Percentiles rank a stretch among this genome's conserved stretches.
Conservation (phyloP, 345 rosid genomes). For the Populus ilicifolia region DNA sequence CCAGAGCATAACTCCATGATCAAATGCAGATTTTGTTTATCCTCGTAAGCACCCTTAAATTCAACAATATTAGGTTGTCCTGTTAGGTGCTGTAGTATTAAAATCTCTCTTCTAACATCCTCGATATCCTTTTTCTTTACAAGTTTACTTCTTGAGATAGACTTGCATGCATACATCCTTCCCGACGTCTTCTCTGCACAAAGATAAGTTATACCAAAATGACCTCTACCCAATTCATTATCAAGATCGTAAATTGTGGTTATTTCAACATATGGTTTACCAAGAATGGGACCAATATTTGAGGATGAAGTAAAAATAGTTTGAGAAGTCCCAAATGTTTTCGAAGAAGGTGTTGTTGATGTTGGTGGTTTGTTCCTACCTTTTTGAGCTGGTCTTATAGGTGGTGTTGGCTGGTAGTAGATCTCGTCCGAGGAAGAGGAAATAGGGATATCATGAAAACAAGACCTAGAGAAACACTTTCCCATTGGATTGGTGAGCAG, state of each 20-base stretch:
- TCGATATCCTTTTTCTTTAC: slow-evolving; percentile 20
- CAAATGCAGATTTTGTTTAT: slow-evolving; percentile 18
- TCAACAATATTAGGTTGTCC: slow-evolving; percentile 36
- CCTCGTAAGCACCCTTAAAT: slow-evolving; percentile 33
- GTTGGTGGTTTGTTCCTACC: neutral
- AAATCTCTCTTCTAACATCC: slow-evolving; percentile 22
- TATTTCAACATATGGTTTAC: slow-evolving; percentile 22
- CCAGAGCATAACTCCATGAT: slow-evolving; percentile 34
- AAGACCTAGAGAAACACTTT: slow-evolving; percentile 39
- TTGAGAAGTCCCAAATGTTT: slow-evolving; percentile 11
- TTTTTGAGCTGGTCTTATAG: slow-evolving; percentile 22
- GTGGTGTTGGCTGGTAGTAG: slow-evolving; percentile 24
- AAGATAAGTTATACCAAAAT: slow-evolving; percentile 23
- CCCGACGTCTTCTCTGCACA: slow-evolving; percentile 19
- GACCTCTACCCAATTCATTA: slow-evolving; percentile 30
- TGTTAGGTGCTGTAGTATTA: slow-evolving; percentile 25
- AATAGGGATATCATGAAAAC: slow-evolving; percentile 52
- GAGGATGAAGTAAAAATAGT: slow-evolving; percentile 2
- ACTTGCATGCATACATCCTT: slow-evolving; percentile 25
- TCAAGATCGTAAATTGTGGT: slow-evolving; percentile 16
- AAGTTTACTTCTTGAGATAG: slow-evolving; percentile 21
- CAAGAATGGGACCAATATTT: slow-evolving; percentile 29
- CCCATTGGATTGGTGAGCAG: slow-evolving; percentile 32
- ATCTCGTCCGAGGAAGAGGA: slow-evolving; percentile 31
- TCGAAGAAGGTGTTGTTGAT: slow-evolving; percentile 2